A percentile compares a stretch with the other conserved stretches of the same genome.
phyloP scores from a whole-genome alignment of 1,139 yeast genomes.

The Yamadazyma dushanensis region DNA sequence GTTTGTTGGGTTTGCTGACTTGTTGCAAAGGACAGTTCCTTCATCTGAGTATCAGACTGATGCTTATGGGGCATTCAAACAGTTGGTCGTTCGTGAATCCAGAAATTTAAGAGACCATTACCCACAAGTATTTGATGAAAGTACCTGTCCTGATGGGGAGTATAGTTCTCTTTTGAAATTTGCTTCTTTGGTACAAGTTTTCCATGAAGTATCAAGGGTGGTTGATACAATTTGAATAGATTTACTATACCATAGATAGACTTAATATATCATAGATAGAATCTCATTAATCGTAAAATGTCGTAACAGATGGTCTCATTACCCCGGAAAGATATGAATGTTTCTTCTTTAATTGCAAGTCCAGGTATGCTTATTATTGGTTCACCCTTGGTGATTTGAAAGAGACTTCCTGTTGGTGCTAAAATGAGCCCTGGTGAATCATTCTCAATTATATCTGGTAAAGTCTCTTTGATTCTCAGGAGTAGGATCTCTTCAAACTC shows the following conservation, averaged over 20 bases:
- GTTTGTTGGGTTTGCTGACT: slow-evolving; percentile 23
- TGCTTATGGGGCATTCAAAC: slow-evolving; percentile 22
- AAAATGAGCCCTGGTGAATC: slow-evolving; percentile 9
- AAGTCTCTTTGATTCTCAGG: slow-evolving; percentile 6
- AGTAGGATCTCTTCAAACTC: slow-evolving; percentile 8
- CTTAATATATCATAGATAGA: slow-evolving; percentile 9
- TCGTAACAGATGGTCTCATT: slow-evolving; percentile 12
- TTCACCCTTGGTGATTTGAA: slow-evolving; percentile 1
- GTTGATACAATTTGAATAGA: slow-evolving; percentile 14
- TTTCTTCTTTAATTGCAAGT: slow-evolving; percentile 4
- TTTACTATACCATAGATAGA: background rate
- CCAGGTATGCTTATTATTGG: slow-evolving; percentile 12
- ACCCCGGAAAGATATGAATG: slow-evolving; percentile 8
- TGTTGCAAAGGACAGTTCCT: slow-evolving; percentile 19
- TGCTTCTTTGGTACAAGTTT: slow-evolving; percentile 24
- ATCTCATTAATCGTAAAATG: slow-evolving; percentile 15
- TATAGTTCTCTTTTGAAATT: slow-evolving; percentile 17
- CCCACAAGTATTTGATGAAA: slow-evolving; percentile 4
- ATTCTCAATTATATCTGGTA: background rate
- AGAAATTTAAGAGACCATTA: slow-evolving; percentile 22
- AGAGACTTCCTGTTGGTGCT: slow-evolving; percentile 8
- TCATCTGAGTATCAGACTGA: slow-evolving; percentile 15
- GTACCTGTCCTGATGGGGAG: slow-evolving; percentile 14
- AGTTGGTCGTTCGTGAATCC: slow-evolving; percentile 22
- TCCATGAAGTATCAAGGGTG: slow-evolving; percentile 20